A percentile compares a stretch with the other conserved stretches of the same genome.
Conservation (phyloP, 1,139 yeast genomes). For the Geotrichum fermentans region DNA sequence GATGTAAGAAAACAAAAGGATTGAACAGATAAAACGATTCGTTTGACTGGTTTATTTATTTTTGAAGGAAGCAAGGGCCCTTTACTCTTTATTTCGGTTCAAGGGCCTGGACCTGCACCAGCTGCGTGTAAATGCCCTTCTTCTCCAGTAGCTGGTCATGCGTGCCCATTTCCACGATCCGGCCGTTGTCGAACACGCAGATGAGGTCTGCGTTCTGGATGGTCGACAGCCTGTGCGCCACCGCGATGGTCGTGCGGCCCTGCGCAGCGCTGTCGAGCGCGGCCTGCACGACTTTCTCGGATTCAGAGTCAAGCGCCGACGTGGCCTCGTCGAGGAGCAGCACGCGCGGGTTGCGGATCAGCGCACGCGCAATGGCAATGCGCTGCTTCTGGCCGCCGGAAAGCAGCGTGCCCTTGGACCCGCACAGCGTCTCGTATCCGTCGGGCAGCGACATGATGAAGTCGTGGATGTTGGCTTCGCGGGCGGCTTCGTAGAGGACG, state of each 20-base stretch:
- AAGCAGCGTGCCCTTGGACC: conserved; percentile 73
- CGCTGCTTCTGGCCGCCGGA: conserved; percentile 88
- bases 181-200: conserved; percentile 70
- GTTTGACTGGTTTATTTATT: no score
- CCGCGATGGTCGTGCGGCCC: conserved; percentile 79
- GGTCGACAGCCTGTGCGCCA: conserved; percentile 86
- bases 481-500: conserved; percentile 59
- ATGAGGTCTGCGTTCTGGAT: conserved; percentile 90
- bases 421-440: conserved; percentile 76
- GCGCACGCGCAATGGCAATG: conserved; percentile 70
- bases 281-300: conserved; percentile 72
- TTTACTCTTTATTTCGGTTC: conserved; percentile 2
- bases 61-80: neutral
- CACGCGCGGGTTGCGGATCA: conserved; percentile 63
- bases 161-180: conserved; percentile 66
- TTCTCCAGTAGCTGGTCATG: conserved; percentile 39
- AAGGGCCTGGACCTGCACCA: conserved; percentile 37
- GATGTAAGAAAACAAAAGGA: no score
- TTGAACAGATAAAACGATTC: no score
- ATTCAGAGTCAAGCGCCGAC: conserved; percentile 71
- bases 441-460: conserved; percentile 75
- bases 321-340: conserved; percentile 74
- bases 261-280: conserved; percentile 57
- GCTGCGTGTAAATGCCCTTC: conserved; percentile 40
- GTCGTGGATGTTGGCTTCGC: conserved; percentile 73